Evolutionary conservation across 306 rosid species (phyloP).

Genomic region (Trifolium repens): DNA sequence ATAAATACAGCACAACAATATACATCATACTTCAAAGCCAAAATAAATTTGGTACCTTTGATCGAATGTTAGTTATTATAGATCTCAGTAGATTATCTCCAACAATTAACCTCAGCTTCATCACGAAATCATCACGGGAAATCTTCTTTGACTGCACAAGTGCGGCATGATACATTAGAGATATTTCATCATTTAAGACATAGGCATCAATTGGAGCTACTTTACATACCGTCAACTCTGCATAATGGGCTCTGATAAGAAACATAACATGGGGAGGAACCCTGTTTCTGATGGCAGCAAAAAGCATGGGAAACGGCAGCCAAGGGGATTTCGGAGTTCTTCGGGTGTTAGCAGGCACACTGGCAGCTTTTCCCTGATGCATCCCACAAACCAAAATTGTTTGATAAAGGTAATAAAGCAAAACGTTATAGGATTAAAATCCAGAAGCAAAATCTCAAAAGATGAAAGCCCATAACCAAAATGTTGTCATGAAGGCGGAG

Average conservation of each 20-base stretch:
- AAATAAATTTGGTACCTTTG: constrained; percentile 50
- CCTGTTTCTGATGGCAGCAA: constrained; percentile 62
- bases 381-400: constrained; percentile 43
- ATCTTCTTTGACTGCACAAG: constrained; percentile 65
- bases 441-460: background rate
- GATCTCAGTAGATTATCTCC: constrained; percentile 78
- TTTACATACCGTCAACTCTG: constrained; percentile 61
- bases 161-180: background rate
- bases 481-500: background rate
- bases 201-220: constrained; percentile 11
- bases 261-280: constrained; percentile 59
- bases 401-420: constrained; percentile 30
- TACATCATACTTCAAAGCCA: background rate
- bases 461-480: constrained; percentile 13
- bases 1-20: background rate
- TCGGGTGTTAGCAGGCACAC: constrained; percentile 45
- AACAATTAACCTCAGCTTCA: constrained; percentile 68
- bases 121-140: constrained; percentile 70
- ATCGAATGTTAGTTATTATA: constrained; percentile 59
- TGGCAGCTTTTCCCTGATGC: constrained; percentile 54
- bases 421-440: constrained; percentile 19
- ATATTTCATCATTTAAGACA: constrained; percentile 21
- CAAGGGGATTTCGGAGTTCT: constrained; percentile 77
- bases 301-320: constrained; percentile 79
- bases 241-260: constrained; percentile 53